phyloP scores from a whole-genome alignment of 179 eudicot genomes.

The Silene noctiflora region DNA sequence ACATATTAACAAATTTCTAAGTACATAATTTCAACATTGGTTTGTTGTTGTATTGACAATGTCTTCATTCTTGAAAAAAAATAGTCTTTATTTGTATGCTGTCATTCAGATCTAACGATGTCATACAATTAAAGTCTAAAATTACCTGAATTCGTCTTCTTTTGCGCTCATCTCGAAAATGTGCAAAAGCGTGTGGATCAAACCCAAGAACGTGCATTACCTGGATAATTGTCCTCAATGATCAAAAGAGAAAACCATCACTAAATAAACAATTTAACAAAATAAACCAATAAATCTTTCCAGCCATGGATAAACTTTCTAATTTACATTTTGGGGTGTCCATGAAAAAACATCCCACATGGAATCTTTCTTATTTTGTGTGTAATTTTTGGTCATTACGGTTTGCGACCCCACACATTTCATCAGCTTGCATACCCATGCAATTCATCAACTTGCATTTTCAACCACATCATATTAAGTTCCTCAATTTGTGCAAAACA shows the following conservation, averaged over 20 bases:
- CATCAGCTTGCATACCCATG: not conserved
- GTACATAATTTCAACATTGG: not conserved
- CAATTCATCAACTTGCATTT: not conserved
- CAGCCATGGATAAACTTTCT: not conserved
- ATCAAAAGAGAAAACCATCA: slow-evolving; percentile 1
- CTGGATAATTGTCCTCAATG: slow-evolving; percentile 29
- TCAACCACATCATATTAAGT: not conserved
- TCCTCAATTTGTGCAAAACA: not conserved
- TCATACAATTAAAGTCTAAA: not conserved
- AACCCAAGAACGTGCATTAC: slow-evolving; percentile 99
- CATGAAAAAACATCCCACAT: not conserved
- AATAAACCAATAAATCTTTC: not conserved
- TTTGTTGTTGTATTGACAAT: not conserved
- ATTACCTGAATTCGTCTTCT: slow-evolving; percentile 74
- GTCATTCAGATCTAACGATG: not conserved
- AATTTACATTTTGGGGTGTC: not conserved
- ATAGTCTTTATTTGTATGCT: not conserved
- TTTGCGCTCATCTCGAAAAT: slow-evolving; percentile 95
- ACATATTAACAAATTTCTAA: slow-evolving; percentile 7
- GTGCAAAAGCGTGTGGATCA: slow-evolving; percentile 99
- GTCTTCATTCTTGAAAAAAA: not conserved
- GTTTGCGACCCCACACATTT: not conserved
- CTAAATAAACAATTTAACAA: not conserved
- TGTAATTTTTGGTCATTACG: not conserved
- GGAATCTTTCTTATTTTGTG: not conserved